Evolutionary conservation across 2,329 filamentous ascomycete species (phyloP).

Genomic region (Colletotrichum sp.): DNA sequence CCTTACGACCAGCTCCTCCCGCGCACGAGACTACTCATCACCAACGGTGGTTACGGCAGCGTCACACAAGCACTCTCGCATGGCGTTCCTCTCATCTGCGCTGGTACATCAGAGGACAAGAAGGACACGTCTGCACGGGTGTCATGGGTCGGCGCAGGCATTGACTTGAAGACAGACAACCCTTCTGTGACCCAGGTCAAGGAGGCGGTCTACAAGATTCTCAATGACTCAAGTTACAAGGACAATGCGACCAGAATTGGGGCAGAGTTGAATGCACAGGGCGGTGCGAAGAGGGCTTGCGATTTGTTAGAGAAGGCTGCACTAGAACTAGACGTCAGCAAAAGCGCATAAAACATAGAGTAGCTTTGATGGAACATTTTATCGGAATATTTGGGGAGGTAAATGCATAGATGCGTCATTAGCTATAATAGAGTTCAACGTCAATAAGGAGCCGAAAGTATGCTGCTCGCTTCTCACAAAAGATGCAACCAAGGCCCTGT

Average conservation of each 20-base stretch:
- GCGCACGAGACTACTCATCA: constrained; percentile 36
- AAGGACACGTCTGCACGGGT: constrained; percentile 40
- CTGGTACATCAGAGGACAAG: constrained; percentile 41
- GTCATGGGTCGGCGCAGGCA: constrained; percentile 33
- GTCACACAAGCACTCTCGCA: constrained; percentile 40
- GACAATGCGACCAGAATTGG: constrained; percentile 28
- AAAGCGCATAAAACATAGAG: neutral
- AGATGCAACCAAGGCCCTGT: neutral
- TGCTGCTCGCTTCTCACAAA: neutral
- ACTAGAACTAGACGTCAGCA: neutral
- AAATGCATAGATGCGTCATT: neutral
- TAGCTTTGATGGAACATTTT: neutral
- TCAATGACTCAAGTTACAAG: constrained; percentile 27
- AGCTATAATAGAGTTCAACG: neutral
- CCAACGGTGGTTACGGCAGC: constrained; percentile 42
- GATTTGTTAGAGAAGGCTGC: constrained; percentile 32
- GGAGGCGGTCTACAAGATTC: constrained; percentile 28
- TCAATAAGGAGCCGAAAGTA: neutral
- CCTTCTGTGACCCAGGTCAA: constrained; percentile 31
- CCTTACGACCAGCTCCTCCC: constrained; percentile 41
- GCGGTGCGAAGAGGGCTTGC: constrained; percentile 29
- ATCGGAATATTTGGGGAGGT: neutral
- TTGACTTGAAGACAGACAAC: constrained; percentile 40
- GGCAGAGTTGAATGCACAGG: constrained; percentile 30
- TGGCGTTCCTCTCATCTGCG: constrained; percentile 39